Evolutionary conservation across 352 stramenopile genomes (phyloP).

Genomic region (Phytophthora pluvialis): DNA sequence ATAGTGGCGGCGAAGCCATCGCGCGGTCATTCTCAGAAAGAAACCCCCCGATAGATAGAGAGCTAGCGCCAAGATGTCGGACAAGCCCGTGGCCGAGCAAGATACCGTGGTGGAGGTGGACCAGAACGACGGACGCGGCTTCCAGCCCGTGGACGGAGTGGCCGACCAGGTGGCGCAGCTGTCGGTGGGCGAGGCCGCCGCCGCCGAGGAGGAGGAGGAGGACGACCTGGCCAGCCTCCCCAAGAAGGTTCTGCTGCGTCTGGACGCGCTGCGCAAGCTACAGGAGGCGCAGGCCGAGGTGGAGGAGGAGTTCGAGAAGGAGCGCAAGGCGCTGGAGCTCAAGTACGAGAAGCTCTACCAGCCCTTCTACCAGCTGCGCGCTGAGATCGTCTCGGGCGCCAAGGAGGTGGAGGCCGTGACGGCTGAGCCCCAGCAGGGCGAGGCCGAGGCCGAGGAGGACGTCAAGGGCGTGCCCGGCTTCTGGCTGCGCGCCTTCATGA

Average conservation of each 20-base stretch:
- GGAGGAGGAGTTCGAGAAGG: constrained; percentile 87
- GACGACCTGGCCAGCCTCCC: constrained; percentile 70
- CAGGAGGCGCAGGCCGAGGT: constrained; percentile 78
- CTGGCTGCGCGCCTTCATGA: constrained; percentile 86
- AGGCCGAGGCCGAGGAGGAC: constrained; percentile 50
- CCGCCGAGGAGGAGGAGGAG: constrained; percentile 38
- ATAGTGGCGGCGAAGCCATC: constrained; percentile 11
- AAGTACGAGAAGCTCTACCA: constrained; percentile 92
- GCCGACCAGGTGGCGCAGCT: constrained; percentile 49
- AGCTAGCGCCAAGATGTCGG: constrained; percentile 42
- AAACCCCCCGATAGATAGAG: constrained; percentile 11
- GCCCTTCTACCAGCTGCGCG: constrained; percentile 78
- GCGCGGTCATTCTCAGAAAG: constrained; percentile 31
- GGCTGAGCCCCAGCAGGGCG: constrained; percentile 45
- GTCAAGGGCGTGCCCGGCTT: constrained; percentile 86
- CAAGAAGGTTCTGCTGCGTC: constrained; percentile 74
- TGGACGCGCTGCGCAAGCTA: constrained; percentile 75
- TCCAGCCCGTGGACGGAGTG: constrained; percentile 60
- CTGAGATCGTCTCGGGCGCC: constrained; percentile 73
- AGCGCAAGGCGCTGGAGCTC: constrained; percentile 81
- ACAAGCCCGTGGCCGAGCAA: constrained; percentile 49
- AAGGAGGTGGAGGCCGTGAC: constrained; percentile 80
- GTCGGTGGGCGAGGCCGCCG: constrained; percentile 28
- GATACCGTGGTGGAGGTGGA: constrained; percentile 71
- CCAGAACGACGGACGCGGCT: constrained; percentile 63